Evolutionary conservation across 768 basidiomycete genomes (phyloP).

Genomic region (Mrakia gelida): DNA sequence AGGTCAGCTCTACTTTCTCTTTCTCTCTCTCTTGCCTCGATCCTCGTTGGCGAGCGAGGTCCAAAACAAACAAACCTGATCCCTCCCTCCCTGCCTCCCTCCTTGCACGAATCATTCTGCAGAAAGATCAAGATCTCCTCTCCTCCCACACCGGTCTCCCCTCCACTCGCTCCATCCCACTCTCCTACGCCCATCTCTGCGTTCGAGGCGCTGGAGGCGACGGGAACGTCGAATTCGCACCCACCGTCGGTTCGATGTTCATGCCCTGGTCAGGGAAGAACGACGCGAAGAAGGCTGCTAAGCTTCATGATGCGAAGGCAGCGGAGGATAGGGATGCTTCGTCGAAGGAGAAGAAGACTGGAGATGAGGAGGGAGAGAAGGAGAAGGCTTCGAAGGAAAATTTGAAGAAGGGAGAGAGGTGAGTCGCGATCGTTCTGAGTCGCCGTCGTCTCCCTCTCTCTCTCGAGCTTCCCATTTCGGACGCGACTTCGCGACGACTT

Average conservation of each 20-base stretch:
- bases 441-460: background rate
- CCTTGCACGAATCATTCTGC: background rate
- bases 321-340: slow-evolving; percentile 31
- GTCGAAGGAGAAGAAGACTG: slow-evolving; percentile 31
- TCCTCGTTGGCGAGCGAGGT: too few species aligned
- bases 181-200: slow-evolving; percentile 38
- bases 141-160: slow-evolving; percentile 5
- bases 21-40: background rate
- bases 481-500: too few species aligned
- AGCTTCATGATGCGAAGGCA: slow-evolving; percentile 34
- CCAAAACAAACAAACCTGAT: too few species aligned
- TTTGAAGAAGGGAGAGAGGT: slow-evolving; percentile 34
- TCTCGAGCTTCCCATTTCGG: background rate
- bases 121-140: background rate
- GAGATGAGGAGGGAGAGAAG: slow-evolving; percentile 30
- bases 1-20: background rate
- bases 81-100: too few species aligned
- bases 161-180: slow-evolving; percentile 35
- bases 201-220: slow-evolving; percentile 38
- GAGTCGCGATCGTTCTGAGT: slow-evolving; percentile 10
- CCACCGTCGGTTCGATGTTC: slow-evolving; percentile 39
- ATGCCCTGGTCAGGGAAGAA: slow-evolving; percentile 36
- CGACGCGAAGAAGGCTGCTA: slow-evolving; percentile 39
- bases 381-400: slow-evolving; percentile 31
- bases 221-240: slow-evolving; percentile 38